Conservation (phyloP, 805 yeast species). For the Brettanomyces bruxellensis region DNA sequence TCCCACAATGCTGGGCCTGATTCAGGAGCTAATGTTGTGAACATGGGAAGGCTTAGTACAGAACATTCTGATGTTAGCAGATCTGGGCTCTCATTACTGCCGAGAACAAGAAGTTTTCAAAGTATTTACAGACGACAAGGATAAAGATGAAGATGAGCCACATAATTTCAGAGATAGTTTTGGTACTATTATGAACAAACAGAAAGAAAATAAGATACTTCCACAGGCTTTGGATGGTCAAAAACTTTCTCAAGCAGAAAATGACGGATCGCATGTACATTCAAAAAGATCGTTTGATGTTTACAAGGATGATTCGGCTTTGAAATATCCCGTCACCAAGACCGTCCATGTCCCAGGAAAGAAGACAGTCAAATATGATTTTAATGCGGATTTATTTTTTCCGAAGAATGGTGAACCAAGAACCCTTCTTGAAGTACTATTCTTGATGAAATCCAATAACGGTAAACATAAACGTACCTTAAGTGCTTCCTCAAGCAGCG, state of each 20-base stretch:
- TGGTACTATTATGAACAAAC: constrained; percentile 39
- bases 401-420: constrained; percentile 30
- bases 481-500: neutral
- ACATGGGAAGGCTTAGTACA: constrained; percentile 19
- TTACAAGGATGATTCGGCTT: constrained; percentile 30
- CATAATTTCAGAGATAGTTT: constrained; percentile 33
- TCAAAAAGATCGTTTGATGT: constrained; percentile 12
- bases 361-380: constrained; percentile 46
- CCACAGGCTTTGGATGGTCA: constrained; percentile 1
- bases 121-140: constrained; percentile 12
- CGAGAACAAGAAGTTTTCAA: constrained; percentile 11
- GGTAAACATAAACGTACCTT: neutral
- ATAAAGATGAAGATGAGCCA: neutral
- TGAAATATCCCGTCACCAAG: constrained; percentile 36
- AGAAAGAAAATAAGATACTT: constrained; percentile 51
- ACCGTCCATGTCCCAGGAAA: constrained; percentile 48
- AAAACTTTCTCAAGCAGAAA: constrained; percentile 41
- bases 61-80: constrained; percentile 1
- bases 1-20: constrained; percentile 6
- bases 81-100: constrained; percentile 3
- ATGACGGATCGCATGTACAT: constrained; percentile 13
- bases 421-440: constrained; percentile 43
- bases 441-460: constrained; percentile 23
- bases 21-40: constrained; percentile 1
- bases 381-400: constrained; percentile 52